These are phyloP conservation scores for Mortierella hygrophila DNA, from an alignment of 192 early-diverging fungal species.

Conservation along the genomic window DNA sequence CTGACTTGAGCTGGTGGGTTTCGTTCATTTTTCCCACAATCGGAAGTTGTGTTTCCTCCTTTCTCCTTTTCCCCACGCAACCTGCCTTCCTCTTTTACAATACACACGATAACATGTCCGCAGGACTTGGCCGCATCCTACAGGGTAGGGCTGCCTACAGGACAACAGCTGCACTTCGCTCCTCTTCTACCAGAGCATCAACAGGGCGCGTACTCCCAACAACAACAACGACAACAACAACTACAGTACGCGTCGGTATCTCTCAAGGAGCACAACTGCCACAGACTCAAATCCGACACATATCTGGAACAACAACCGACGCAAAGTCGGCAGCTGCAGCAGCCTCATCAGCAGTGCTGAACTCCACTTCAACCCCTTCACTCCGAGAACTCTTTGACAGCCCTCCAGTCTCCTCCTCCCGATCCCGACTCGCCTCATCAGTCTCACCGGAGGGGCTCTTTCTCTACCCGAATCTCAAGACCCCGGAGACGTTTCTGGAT, in stretches of 20 bases:
- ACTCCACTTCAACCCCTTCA: not conserved
- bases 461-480: constrained; percentile 57
- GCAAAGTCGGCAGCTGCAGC: not conserved
- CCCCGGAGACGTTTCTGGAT: constrained; percentile 58
- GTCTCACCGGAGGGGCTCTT: constrained; percentile 51
- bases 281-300: not conserved
- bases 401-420: constrained; percentile 17
- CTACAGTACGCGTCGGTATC: not conserved
- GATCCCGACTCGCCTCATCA: constrained; percentile 19
- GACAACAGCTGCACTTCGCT: constrained; percentile 6
- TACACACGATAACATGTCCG: constrained; percentile 22
- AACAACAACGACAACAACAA: not conserved
- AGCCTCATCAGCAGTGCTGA: not conserved
- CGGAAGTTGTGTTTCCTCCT: not conserved
- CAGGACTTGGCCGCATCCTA: constrained; percentile 42
- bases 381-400: constrained; percentile 49
- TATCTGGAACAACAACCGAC: not conserved
- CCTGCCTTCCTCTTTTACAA: not conserved
- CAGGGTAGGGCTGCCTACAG: constrained; percentile 13
- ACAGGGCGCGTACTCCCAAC: not conserved
- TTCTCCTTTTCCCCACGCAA: not conserved
- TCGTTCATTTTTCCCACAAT: not conserved
- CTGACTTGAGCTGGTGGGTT: not conserved
- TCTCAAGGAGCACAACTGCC: not conserved
- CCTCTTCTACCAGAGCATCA: not conserved